Evolutionary conservation across 345 rosid species (phyloP), one percentile per base, ranked within the genome.

Genomic region (Reutealis trisperma): DNA sequence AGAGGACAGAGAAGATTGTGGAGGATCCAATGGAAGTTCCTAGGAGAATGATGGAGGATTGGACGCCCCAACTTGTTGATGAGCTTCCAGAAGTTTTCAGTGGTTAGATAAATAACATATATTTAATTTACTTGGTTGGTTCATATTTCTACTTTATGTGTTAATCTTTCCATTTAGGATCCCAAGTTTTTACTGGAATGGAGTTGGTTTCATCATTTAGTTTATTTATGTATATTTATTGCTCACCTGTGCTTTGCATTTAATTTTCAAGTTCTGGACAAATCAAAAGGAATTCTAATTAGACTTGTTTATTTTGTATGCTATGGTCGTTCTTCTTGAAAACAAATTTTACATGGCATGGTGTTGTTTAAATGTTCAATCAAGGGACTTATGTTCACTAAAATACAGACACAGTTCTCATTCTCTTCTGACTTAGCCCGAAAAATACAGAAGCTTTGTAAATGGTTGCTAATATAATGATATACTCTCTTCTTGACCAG

Each of bases 11-110:
- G 80, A 93, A 93, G 79, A 86, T 88, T 72, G 94, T 92, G 58
- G 96, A 93, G n/a, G 96, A 95, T 80, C 99, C 99, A 5, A 95
- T 93, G 98, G 74, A 63, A 57, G 90, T 95, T 87, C 97, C 99
- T 75, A 86, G 85, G 65, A 89, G 85, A 75, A 88, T 95, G 69
- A 90, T 89, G 97, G 94, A 92, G 63, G 84, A 75, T 65, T 95
- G 99, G 98, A 81, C 86, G 12, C 96, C 98, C 22, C 98, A 95
- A 80, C 85, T 90, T 22, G 75, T 87, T 76, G 92, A 92, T 74
- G 96, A 92, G 70, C 94, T 95, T 83, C 98, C 99, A 0, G 93
- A 92, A 74, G 96, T 85, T 32, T 95, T 95, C 75, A 93, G 91
- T 64, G 99, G 98, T 93, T 75, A 80, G 89, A 42, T 54, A 78